A percentile compares a stretch with the other conserved stretches of the same genome.
These are phyloP conservation scores for Oryza coarctata DNA, from an alignment of 176 grass and related monocot genomes.

Conservation along the genomic window DNA sequence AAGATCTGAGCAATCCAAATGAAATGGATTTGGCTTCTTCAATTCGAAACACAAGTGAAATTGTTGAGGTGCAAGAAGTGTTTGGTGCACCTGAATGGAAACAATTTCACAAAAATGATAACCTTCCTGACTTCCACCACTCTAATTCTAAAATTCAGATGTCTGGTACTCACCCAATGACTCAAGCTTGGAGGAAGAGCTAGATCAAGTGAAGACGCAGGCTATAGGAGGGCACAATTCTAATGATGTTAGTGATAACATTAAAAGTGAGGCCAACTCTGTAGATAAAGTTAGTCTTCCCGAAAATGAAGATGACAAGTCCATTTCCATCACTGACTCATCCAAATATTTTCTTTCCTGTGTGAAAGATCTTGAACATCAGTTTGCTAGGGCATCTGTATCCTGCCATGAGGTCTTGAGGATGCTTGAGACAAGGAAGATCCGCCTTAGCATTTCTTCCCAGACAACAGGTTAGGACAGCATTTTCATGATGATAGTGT, in stretches of 20 bases:
- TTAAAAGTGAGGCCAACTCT: neutral
- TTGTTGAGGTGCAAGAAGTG: conserved; percentile 7
- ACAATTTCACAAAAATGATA: conserved; percentile 13
- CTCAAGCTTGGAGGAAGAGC: conserved; percentile 6
- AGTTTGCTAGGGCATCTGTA: conserved; percentile 53
- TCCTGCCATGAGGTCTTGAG: conserved; percentile 61
- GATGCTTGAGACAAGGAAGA: conserved; percentile 69
- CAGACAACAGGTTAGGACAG: conserved; percentile 45
- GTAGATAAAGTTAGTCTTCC: conserved; percentile 17
- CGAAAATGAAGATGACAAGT: conserved; percentile 34
- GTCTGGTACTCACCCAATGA: neutral
- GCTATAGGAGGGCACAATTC: neutral
- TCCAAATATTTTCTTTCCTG: conserved; percentile 50
- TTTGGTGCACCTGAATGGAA: neutral
- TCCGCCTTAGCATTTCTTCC: conserved; percentile 43
- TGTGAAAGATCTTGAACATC: conserved; percentile 59
- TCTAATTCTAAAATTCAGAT: conserved; percentile 18
- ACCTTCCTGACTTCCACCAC: neutral
- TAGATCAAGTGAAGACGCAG: conserved; percentile 1
- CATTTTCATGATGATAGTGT: neutral
- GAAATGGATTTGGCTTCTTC: conserved; percentile 14
- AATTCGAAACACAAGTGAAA: conserved; percentile 22
- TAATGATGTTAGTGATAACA: neutral
- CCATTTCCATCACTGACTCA: conserved; percentile 25
- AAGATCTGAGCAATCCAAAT: neutral